Base-by-base conservation (phyloP, 352 stramenopile species). In the Phytophthora crassamura region DNA sequence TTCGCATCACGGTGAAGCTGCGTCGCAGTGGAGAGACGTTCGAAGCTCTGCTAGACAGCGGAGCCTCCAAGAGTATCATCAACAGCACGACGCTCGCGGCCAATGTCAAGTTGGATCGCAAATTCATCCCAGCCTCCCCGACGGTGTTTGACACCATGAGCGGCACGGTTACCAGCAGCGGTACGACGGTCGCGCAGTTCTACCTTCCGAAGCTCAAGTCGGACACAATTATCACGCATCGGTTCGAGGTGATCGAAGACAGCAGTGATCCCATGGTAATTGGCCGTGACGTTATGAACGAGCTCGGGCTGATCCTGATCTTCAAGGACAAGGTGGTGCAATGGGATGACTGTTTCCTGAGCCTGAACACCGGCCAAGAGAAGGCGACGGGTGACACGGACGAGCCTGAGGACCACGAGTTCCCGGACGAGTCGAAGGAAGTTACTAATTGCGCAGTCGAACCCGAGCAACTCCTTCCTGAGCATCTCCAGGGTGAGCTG, bases 101-200 rank as follows among this genome's bases (percentile, higher is more conserved):
- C 9, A 49, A 59, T 11, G 38, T 30, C 1, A 30, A 49, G 14
- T 20, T 42, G n/a, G 51, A 38, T 9, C 25, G 54, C 7, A 64
- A 52, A 14, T 32, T 51, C 2, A 45, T 64, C 46, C 30, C 38
- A 1, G 30, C 25, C 5, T 64, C 57, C 0, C 16, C 45, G 12
- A 57, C 46, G 3, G 56, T 51, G 2, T 64, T 64, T 18, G 46
- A 57, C 3, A 57, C 38, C 16, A 46, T 64, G 28, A 56, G 14
- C 8, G 46, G 47, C 5, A 16, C 10, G 1, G 39, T 58, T 3
- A 30, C 38, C 16, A 58, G 46, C 28, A 65, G 39, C 39, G 39
- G 47, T 28, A 39, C 39, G 16, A 54, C 39, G 3, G 42, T 57
- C 4, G 15, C 15, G 2, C 20, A 52, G 18, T 53, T 59, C 15